These are phyloP conservation scores for Zizania latifolia DNA, from an alignment of 176 grass and related monocot genomes.

Conservation along the genomic window DNA sequence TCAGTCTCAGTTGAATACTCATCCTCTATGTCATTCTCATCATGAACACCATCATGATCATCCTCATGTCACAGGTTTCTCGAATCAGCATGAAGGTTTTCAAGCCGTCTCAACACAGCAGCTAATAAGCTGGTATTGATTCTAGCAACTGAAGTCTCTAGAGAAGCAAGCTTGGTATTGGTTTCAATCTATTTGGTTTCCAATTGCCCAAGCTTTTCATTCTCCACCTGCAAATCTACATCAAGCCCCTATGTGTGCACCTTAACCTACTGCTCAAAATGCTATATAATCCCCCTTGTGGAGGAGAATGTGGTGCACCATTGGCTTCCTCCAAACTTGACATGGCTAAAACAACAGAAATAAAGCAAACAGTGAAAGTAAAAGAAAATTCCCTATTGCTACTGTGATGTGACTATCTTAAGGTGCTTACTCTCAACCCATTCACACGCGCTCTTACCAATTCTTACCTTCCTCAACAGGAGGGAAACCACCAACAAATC, in stretches of 20 bases:
- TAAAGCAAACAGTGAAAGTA: background rate
- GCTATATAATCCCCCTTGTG: background rate
- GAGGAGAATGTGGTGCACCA: too few relatives aligned
- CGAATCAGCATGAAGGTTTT: background rate
- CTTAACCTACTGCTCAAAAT: background rate
- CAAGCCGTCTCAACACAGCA: background rate
- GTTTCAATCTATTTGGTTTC: background rate
- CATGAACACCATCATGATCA: too few relatives aligned
- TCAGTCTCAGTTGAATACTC: too few relatives aligned
- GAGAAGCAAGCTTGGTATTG: background rate
- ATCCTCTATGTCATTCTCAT: too few relatives aligned
- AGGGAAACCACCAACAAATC: background rate
- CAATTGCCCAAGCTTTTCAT: background rate
- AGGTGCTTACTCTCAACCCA: background rate
- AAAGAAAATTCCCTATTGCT: background rate
- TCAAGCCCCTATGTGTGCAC: background rate
- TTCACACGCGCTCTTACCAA: background rate
- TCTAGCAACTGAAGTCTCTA: background rate
- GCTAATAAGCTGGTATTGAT: background rate
- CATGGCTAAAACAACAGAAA: background rate
- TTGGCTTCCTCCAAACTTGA: too few relatives aligned
- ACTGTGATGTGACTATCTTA: background rate
- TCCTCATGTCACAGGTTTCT: too few relatives aligned
- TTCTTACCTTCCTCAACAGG: background rate
- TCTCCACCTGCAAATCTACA: background rate